Conservation (phyloP, 2,329 filamentous ascomycete species). For the Aschersonia sp. region DNA sequence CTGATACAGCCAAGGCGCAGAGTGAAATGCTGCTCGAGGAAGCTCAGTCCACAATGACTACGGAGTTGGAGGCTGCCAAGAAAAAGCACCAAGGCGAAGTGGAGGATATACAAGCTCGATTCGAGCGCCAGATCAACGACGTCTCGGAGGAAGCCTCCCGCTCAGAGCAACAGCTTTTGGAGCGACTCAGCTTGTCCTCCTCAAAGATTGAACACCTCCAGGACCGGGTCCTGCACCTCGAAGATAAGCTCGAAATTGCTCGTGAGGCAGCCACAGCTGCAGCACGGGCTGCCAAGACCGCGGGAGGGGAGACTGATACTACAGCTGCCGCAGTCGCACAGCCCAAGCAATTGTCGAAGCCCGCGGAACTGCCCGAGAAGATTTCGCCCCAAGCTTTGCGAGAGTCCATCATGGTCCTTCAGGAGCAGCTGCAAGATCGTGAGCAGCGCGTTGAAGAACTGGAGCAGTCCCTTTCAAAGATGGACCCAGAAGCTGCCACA, state of each 20-base stretch:
- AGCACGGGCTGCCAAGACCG: conserved; percentile 55
- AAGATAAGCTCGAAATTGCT: conserved; percentile 82
- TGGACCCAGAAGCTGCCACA: conserved; percentile 61
- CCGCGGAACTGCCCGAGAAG: conserved; percentile 54
- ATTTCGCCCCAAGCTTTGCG: conserved; percentile 89
- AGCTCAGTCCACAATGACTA: conserved; percentile 52
- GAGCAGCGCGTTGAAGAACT: conserved; percentile 82
- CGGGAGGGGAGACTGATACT: conserved; percentile 24
- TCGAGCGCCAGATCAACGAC: conserved; percentile 59
- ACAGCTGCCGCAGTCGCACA: conserved; percentile 5
- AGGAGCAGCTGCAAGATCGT: conserved; percentile 91
- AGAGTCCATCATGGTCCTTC: conserved; percentile 89
- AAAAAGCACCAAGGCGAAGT: conserved; percentile 52
- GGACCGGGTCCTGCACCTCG: conserved; percentile 69
- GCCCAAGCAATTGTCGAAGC: conserved; percentile 13
- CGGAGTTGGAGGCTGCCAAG: conserved; percentile 32
- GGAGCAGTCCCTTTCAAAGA: conserved; percentile 51
- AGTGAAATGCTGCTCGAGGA: conserved; percentile 78
- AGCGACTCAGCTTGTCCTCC: conserved; percentile 67
- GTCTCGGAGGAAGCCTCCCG: conserved; percentile 70
- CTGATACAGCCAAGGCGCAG: conserved; percentile 65
- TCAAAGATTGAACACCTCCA: conserved; percentile 77
- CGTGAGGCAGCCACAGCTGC: conserved; percentile 78
- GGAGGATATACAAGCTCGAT: conserved; percentile 61
- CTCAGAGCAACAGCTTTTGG: conserved; percentile 62